These are phyloP conservation scores for Grosmannia penicillata DNA, from an alignment of 2,329 filamentous ascomycete species.

Conservation along the genomic window DNA sequence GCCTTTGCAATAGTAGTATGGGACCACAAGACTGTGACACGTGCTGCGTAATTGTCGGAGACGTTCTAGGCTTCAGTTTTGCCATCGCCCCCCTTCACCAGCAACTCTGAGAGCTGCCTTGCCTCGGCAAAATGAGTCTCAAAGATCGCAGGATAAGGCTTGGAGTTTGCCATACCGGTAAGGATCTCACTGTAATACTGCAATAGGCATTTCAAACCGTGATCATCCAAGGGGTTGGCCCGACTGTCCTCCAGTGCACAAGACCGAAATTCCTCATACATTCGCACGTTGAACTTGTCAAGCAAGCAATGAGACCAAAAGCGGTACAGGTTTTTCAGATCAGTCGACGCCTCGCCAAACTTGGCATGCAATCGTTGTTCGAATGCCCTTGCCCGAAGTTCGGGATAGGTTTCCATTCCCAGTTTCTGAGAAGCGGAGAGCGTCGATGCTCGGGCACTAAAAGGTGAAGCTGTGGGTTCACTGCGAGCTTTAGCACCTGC, in stretches of 20 bases:
- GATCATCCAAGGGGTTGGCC: conserved; percentile 27
- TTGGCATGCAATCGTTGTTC: conserved; percentile 19
- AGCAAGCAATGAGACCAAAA: conserved; percentile 64
- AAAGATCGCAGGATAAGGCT: conserved; percentile 15
- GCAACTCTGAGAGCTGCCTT: conserved; percentile 5
- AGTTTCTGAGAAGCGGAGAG: not conserved
- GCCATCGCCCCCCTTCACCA: not conserved
- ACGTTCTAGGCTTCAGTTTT: not conserved
- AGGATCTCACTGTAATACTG: conserved; percentile 40
- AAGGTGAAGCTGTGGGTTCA: too few relatives aligned
- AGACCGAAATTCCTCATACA: conserved; percentile 62
- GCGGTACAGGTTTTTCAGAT: conserved; percentile 54
- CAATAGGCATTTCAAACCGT: conserved; percentile 47
- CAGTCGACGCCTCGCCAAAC: conserved; percentile 27
- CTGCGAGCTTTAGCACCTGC: not conserved
- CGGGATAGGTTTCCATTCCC: conserved; percentile 13
- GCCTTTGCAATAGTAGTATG: not conserved
- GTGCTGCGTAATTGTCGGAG: not conserved
- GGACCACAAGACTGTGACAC: not conserved
- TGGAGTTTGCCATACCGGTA: conserved; percentile 10
- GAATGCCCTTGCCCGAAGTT: conserved; percentile 25
- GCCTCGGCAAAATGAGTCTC: conserved; percentile 15
- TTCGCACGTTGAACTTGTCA: conserved; percentile 56
- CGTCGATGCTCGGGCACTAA: not conserved
- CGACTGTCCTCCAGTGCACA: conserved; percentile 50